Conservation (phyloP, 148 eudicot genomes). For the Salicornia ramosissima region DNA sequence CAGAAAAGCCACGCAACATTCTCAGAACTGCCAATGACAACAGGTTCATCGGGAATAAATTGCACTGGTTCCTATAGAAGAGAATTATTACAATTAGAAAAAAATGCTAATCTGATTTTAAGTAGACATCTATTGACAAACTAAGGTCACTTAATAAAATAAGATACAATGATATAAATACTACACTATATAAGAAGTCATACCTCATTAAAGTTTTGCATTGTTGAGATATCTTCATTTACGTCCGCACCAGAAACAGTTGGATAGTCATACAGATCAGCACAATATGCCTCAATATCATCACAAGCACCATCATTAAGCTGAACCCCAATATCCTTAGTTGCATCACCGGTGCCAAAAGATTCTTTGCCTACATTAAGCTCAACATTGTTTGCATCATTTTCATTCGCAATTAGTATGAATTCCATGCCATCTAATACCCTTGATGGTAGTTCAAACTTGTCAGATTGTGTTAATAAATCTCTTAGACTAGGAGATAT, state of each 20-base stretch:
- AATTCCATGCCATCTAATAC: not conserved
- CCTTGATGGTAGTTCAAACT: constrained; percentile 38
- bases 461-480: constrained; percentile 56
- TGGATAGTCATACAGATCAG: constrained; percentile 48
- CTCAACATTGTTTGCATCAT: constrained; percentile 10
- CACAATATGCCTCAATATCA: constrained; percentile 45
- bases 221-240: constrained; percentile 32
- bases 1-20: constrained; percentile 50
- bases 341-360: constrained; percentile 1
- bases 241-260: constrained; percentile 39
- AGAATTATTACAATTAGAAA: not conserved
- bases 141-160: not conserved
- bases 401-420: not conserved
- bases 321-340: constrained; percentile 22
- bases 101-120: not conserved
- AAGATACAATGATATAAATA: not conserved
- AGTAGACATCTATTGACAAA: not conserved
- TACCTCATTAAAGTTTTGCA: constrained; percentile 46
- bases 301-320: constrained; percentile 33
- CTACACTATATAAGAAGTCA: not conserved
- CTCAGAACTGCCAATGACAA: constrained; percentile 42
- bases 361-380: constrained; percentile 10
- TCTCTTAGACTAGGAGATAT: constrained; percentile 68
- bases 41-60: constrained; percentile 32
- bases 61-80: constrained; percentile 47